A percentile compares a stretch with the other conserved stretches of the same genome.
These are phyloP conservation scores for Cyphellophora europaea DNA, from an alignment of 2,329 filamentous ascomycete species.

Conservation along the genomic window DNA sequence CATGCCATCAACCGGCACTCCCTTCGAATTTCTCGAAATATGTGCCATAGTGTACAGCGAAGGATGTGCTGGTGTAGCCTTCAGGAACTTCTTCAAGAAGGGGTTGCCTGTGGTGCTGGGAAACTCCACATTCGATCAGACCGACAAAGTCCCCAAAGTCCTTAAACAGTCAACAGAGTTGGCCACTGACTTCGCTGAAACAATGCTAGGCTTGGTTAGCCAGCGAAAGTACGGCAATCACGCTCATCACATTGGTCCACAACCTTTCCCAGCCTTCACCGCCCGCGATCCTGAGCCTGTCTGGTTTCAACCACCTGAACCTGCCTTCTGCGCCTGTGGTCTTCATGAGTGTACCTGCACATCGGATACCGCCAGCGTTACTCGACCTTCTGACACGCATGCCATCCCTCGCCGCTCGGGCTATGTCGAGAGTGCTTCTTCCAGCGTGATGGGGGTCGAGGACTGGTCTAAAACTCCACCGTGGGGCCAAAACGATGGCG, in stretches of 20 bases:
- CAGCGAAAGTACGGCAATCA: not conserved
- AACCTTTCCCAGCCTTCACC: not conserved
- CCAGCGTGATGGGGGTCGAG: not conserved
- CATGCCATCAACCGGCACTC: not conserved
- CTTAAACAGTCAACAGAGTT: not conserved
- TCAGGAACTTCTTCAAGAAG: slow-evolving; percentile 1
- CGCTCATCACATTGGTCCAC: not conserved
- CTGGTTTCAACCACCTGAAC: too few relatives aligned
- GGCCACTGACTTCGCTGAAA: not conserved
- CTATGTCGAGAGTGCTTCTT: not conserved
- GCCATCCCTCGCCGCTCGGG: not conserved
- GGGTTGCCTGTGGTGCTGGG: not conserved
- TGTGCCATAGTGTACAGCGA: not conserved
- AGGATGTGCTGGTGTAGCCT: not conserved
- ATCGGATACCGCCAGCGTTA: not conserved
- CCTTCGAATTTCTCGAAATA: slow-evolving; percentile 1
- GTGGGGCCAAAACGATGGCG: not conserved
- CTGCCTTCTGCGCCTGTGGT: not conserved
- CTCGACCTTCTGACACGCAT: not conserved
- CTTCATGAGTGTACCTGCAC: not conserved
- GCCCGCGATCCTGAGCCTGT: not conserved
- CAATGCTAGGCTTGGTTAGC: not conserved
- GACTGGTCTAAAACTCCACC: not conserved
- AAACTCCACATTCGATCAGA: not conserved
- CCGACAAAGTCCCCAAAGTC: not conserved